Evolutionary conservation across 2,329 filamentous ascomycete species (phyloP).

Genomic region (Verticillium klebahnii): DNA sequence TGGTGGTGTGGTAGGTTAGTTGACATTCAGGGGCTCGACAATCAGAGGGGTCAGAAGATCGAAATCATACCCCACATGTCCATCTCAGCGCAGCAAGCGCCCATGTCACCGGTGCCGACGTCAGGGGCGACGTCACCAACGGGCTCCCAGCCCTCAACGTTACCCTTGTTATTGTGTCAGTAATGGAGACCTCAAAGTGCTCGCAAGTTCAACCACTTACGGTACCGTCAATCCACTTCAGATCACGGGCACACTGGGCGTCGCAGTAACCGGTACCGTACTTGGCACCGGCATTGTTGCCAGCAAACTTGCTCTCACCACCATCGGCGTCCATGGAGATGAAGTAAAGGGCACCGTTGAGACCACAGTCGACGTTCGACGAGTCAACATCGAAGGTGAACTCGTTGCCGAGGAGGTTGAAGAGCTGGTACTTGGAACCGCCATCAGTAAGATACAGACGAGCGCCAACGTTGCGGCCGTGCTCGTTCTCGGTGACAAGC

Average conservation of each 20-base stretch:
- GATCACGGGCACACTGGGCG: slow-evolving; percentile 45
- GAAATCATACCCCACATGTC: slow-evolving; percentile 42
- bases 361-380: slow-evolving; percentile 61
- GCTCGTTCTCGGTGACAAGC: slow-evolving; percentile 50
- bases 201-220: slow-evolving; percentile 5
- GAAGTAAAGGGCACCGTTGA: slow-evolving; percentile 69
- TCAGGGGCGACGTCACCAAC: slow-evolving; percentile 26
- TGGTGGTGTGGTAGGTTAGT: background rate
- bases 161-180: slow-evolving; percentile 29
- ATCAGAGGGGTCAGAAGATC: background rate
- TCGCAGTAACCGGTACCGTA: slow-evolving; percentile 56
- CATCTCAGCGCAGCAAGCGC: slow-evolving; percentile 61
- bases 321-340: slow-evolving; percentile 57
- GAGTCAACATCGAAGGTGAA: slow-evolving; percentile 71
- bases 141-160: slow-evolving; percentile 43
- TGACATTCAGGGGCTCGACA: background rate
- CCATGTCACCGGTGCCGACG: slow-evolving; percentile 44
- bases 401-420: slow-evolving; percentile 62
- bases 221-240: slow-evolving; percentile 54
- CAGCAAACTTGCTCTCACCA: slow-evolving; percentile 41
- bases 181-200: background rate
- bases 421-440: slow-evolving; percentile 58
- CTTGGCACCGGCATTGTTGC: slow-evolving; percentile 49
- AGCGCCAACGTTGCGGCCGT: slow-evolving; percentile 44
- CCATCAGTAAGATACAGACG: slow-evolving; percentile 61